These are phyloP conservation scores for Atkinsonella texensis DNA, from an alignment of 2,329 filamentous ascomycete species.

Conservation along the genomic window DNA sequence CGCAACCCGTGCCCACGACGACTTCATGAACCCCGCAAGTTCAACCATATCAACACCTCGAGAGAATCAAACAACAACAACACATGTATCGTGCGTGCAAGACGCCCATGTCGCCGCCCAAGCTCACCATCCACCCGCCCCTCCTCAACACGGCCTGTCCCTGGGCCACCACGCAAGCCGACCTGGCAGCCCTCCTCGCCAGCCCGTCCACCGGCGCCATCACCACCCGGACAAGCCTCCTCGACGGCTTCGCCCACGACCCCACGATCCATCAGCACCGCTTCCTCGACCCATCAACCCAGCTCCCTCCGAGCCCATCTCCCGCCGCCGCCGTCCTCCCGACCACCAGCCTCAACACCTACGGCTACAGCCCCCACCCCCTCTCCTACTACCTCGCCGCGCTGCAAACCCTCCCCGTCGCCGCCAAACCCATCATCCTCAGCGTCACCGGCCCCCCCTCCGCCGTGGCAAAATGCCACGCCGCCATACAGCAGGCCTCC, in stretches of 20 bases:
- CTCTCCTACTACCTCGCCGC: constrained; percentile 47
- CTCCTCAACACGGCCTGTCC: constrained; percentile 66
- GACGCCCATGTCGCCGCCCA: constrained; percentile 11
- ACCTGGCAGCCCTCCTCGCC: constrained; percentile 49
- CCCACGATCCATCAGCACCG: constrained; percentile 47
- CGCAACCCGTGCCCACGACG: too few species aligned
- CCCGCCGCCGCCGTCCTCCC: constrained; percentile 6
- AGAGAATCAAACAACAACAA: too few species aligned
- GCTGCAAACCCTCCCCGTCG: constrained; percentile 19
- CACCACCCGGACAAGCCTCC: constrained; percentile 58
- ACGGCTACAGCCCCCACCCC: constrained; percentile 59
- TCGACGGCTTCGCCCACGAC: constrained; percentile 53
- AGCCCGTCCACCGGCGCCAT: constrained; percentile 57
- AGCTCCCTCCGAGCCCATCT: constrained; percentile 3
- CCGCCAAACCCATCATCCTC: constrained; percentile 50
- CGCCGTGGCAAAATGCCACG: constrained; percentile 47
- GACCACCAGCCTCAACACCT: constrained; percentile 49
- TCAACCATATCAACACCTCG: too few species aligned
- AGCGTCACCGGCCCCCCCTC: constrained; percentile 54
- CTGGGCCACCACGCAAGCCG: constrained; percentile 56
- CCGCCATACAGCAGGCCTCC: constrained; percentile 29
- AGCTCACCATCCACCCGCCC: constrained; percentile 45
- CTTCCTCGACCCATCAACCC: constrained; percentile 43
- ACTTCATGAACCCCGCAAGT: too few species aligned
- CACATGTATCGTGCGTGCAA: too few species aligned